Base-by-base conservation (phyloP, 2,329 filamentous ascomycete species). In the Magnaporthales sp. region DNA sequence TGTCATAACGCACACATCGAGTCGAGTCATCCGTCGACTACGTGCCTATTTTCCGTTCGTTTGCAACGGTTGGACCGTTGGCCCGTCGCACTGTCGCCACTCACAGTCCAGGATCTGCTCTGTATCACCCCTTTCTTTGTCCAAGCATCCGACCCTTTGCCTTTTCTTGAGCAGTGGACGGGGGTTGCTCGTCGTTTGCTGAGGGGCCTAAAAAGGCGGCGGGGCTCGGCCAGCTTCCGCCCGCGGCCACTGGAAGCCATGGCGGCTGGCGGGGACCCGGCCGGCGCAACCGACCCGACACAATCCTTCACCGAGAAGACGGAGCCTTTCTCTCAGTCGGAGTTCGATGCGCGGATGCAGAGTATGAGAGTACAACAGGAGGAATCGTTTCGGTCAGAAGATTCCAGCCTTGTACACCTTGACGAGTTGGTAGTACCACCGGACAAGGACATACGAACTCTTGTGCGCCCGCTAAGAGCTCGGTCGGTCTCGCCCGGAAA, bases 281-380 rank as follows among this genome's bases (percentile, higher is more conserved):
- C 38, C 26, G 46, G 13, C 29, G 64, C n/a, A 24, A 58, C 66
- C 66, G 56, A 69, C n/a, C 65, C 66, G 22, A 61, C 64, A 24
- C 64, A 66, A 32, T 66, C 64, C 7, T 66, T 66, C 56, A 66
- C 64, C 74, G 84, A 86, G 76, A 83, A 80, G 75, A 87, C 85
- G 62, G 84, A 87, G 75, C 83, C 84, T 10, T 85, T 86, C 70
- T 84, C 84, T 10, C 79, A 85, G 69, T 81, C 83, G 64, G 84
- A 87, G 74, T 80, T 86, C 69, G 80, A 84, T 64, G 76, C 80
- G 29, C 82, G 83, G 22, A 75, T 85, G 67, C 78, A 77, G 68
- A 76, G 73, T 70, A 76, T 84, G 66, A 77, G 79, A 62, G 78
- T 82, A 67, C 80, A 83, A 67, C 80, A 80, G 69, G 29, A 63